Evolutionary conservation across 192 early-diverging fungal genomes (phyloP), one percentile per base, ranked within the genome.

Genomic region (Phlyctochytrium bullatum): DNA sequence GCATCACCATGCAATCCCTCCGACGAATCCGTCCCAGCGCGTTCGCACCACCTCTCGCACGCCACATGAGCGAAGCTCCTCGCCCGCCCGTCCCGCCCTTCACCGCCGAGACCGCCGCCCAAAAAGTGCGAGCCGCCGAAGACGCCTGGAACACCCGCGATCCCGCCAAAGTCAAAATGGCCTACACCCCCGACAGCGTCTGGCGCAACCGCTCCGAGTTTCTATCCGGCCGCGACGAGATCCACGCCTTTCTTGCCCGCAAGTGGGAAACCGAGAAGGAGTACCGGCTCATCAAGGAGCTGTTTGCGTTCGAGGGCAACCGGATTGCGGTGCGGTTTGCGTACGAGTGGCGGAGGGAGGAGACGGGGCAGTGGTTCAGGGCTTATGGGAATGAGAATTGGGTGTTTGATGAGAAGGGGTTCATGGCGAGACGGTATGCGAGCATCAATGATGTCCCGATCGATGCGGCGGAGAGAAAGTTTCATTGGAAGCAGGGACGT

Each of bases 241-340:
- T 81, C 36, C 35, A 35, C 3, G 27, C 16, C 0, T 82, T 82
- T 40, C 61, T 82, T 32, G 23, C 28, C n/a, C 25, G 68, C 59
- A 82, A 82, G 50, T 82, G 78, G 78, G 54, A 2, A 24, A 77
- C 64, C 16, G 80, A 82, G 57, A 50, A 60, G n/a, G 68, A 63
- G 16, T 82, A 82, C 64, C 62, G 72, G 14, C 73, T 82, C 16
- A 40, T 71, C 28, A 82, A 82, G 66, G 80, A 82, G 72, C 72
- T 82, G 17, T 82, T 81, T 62, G 51, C 72, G 2, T 79, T 71
- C 57, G 53, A 59, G 25, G 78, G 71, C 33, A 81, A 82, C 61
- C 47, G 64, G 51, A 82, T 82, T 53, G 80, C 80, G 25, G 80
- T 82, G 0, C 74, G 78, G 54, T 82, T 81, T 40, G 78, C 72